Evolutionary conservation across 2,329 filamentous ascomycete species (phyloP), one percentile per base, ranked within the genome.

Genomic region (Furcasterigmium furcatum): DNA sequence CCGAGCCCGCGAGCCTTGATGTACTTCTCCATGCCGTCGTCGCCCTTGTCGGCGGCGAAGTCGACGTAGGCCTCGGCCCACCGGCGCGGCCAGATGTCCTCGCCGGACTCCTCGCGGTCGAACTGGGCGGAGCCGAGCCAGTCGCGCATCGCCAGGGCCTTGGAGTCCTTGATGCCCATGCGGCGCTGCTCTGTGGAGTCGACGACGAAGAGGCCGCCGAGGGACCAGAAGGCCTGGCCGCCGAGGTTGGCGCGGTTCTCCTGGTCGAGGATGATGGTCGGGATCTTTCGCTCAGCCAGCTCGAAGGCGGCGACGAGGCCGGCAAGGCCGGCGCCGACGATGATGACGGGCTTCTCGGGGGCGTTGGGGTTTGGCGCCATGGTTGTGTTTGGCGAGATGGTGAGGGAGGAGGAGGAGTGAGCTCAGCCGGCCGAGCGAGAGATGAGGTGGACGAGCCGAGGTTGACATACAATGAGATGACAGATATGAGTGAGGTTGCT

Each of bases 11-110:
- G 63, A 0, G 61, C 69, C 53, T 76, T 77, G 50, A 83, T 68
- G 48, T 84, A 84, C 20, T 52, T 49, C 62, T 83, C 79, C 70
- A 84, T 73, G 51, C 74, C 76, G 55, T 79, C 75, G 2, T 74
- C 62, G 2, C 80, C 79, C 52, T 74, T 76, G 54, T 79, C 75
- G 3, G 74, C 62, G 2, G 80, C 79, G 57, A 84, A 84, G 60
- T 82, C 64, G 44, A 84, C 79, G 60, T 82, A 84, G 0, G 80
- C 80, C 57, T 80, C 72, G n/a, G 80, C 80, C 80, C 80, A 84
- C 41, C 68, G 64, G 9, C 73, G 70, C 34, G 80, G 79, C 80
- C 80, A 84, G 55, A 64, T 58, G 58, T 84, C 80, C 44, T 80
- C 73, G 20, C 59, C 54, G 19, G 36, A 22, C 20, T 49, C 57